Evolutionary conservation across 2,329 filamentous ascomycete genomes (phyloP).

Genomic region (Whalleya microplaca): DNA sequence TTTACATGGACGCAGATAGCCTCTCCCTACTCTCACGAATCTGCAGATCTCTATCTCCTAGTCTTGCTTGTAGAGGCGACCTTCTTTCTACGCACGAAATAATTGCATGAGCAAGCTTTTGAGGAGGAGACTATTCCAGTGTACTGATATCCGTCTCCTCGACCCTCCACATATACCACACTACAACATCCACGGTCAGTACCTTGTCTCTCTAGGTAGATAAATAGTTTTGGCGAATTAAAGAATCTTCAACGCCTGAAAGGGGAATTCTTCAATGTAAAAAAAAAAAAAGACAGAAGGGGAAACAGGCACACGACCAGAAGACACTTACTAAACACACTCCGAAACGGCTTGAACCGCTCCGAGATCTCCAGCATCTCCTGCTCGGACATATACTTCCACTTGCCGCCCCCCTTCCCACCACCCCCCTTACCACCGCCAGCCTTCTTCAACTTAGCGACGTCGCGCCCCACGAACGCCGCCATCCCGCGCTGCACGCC

Average conservation of each 20-base stretch:
- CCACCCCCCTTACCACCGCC: too few species aligned
- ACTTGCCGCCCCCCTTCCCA: slow-evolving; percentile 77
- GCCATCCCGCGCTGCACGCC: slow-evolving; percentile 96
- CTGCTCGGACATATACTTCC: slow-evolving; percentile 95
- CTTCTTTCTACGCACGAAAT: background rate
- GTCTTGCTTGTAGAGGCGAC: background rate
- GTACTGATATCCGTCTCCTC: slow-evolving; percentile 76
- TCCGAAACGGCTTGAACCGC: slow-evolving; percentile 84
- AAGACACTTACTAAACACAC: slow-evolving; percentile 64
- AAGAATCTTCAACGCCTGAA: too few species aligned
- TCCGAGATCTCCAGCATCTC: slow-evolving; percentile 87
- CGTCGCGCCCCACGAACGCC: slow-evolving; percentile 79
- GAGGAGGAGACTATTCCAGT: slow-evolving; percentile 47
- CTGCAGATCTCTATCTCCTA: background rate
- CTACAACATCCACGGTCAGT: too few species aligned
- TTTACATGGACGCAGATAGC: too few species aligned
- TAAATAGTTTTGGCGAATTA: too few species aligned
- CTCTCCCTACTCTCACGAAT: too few species aligned
- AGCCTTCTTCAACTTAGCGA: slow-evolving; percentile 78
- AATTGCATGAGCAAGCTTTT: background rate
- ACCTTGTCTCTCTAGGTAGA: too few species aligned
- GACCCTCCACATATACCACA: slow-evolving; percentile 98
- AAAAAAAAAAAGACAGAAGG: too few species aligned
- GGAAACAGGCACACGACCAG: too few species aligned
- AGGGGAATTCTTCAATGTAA: too few species aligned